Percentiles rank a stretch among this genome's conserved stretches.
Conservation (phyloP, 1,284 basidiomycete genomes). For the Mycosarcoma maydis region DNA sequence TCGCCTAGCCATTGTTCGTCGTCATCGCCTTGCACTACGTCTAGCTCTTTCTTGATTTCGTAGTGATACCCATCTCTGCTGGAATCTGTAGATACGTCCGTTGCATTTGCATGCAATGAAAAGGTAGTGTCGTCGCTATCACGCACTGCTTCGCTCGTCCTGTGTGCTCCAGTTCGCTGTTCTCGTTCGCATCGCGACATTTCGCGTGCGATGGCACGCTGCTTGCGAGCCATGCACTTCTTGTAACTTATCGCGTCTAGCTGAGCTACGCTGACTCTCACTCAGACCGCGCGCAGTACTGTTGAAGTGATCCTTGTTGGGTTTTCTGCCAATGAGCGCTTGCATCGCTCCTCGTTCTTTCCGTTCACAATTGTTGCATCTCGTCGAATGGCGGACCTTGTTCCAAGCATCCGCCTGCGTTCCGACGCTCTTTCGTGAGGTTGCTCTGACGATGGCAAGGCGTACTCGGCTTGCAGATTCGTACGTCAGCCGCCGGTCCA, state of each 20-base stretch:
- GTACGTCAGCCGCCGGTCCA: constrained; percentile 28
- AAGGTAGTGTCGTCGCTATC: constrained; percentile 20
- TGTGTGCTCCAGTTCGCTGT: not conserved
- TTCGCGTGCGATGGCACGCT: constrained; percentile 14
- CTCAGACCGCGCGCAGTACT: constrained; percentile 5
- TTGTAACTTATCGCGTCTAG: constrained; percentile 1
- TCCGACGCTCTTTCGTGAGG: not conserved
- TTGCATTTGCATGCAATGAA: not conserved
- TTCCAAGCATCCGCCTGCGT: constrained; percentile 14
- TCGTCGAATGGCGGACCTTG: constrained; percentile 1
- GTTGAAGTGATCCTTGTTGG: constrained; percentile 9
- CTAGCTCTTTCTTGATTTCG: not conserved
- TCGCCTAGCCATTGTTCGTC: constrained; percentile 26
- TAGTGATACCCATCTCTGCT: not conserved
- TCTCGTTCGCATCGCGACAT: not conserved
- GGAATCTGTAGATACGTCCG: not conserved
- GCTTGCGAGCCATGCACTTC: constrained; percentile 5
- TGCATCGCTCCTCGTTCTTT: too few relatives aligned
- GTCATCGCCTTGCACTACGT: not conserved
- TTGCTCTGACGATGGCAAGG: constrained; percentile 12
- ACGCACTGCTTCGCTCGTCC: not conserved
- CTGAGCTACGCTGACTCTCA: constrained; percentile 5
- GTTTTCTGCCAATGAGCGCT: not conserved
- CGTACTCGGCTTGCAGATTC: constrained; percentile 15
- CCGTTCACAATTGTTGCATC: constrained; percentile 8